Evolutionary conservation across 2,329 filamentous ascomycete species (phyloP).

Genomic region (Chaetomiaceae sp.): DNA sequence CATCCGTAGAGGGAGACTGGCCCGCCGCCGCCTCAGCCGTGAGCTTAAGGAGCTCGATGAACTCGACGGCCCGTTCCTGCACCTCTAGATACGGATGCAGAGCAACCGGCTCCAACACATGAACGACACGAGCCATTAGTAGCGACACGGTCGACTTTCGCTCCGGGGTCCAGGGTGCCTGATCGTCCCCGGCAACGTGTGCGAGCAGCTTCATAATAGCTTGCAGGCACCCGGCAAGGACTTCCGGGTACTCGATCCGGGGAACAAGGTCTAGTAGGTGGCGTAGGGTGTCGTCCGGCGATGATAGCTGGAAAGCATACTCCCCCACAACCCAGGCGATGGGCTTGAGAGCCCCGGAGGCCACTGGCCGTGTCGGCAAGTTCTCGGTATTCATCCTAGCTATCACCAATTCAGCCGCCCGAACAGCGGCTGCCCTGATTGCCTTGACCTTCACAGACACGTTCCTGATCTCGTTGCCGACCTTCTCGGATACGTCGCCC

Average conservation of each 20-base stretch:
- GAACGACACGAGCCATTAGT: constrained; percentile 72
- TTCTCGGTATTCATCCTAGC: constrained; percentile 49
- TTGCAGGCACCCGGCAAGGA: constrained; percentile 75
- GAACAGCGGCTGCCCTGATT: constrained; percentile 71
- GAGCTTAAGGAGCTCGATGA: constrained; percentile 81
- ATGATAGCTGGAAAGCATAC: constrained; percentile 66
- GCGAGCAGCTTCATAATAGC: constrained; percentile 81
- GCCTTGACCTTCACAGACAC: constrained; percentile 86
- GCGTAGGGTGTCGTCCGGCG: constrained; percentile 65
- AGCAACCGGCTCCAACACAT: constrained; percentile 72
- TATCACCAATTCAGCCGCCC: constrained; percentile 73
- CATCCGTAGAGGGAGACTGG: constrained; percentile 53
- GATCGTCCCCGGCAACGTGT: constrained; percentile 59
- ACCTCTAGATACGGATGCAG: constrained; percentile 86
- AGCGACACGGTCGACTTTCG: constrained; percentile 70
- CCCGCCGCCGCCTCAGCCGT: constrained; percentile 72
- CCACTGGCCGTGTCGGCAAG: constrained; percentile 50
- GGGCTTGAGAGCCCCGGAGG: constrained; percentile 63
- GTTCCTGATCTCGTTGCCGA: constrained; percentile 82
- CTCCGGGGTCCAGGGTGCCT: constrained; percentile 62
- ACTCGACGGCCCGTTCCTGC: constrained; percentile 89
- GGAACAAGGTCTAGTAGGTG: constrained; percentile 64
- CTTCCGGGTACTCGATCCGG: constrained; percentile 52
- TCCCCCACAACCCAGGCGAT: constrained; percentile 85
- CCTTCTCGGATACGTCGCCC: constrained; percentile 56